These are phyloP conservation scores for Aspergillus panamensis DNA, from an alignment of 495 filamentous ascomycete species.

Conservation along the genomic window DNA sequence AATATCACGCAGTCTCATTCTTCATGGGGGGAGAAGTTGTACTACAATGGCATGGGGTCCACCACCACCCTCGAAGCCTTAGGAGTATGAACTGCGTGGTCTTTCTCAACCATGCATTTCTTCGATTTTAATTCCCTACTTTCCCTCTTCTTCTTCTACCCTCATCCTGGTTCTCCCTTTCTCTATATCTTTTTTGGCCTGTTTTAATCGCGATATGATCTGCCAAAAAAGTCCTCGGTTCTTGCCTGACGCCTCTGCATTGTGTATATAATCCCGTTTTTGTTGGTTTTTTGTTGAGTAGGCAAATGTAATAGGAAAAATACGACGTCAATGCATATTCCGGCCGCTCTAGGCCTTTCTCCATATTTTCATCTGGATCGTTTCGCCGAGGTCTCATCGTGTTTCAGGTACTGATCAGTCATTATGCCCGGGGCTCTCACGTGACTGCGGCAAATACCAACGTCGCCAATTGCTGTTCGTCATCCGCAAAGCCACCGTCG, in stretches of 20 bases:
- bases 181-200: constrained; percentile 9
- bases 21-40: not conserved
- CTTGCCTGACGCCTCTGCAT: constrained; percentile 1
- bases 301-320: not conserved
- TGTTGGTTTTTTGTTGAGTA: not conserved
- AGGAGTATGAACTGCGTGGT: not conserved
- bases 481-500: constrained; percentile 10
- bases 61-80: not conserved
- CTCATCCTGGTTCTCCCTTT: not conserved
- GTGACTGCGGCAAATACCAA: not conserved
- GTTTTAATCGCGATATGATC: constrained; percentile 11
- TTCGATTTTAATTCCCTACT: not conserved
- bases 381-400: not conserved
- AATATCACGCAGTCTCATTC: constrained; percentile 1
- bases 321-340: not conserved
- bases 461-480: not conserved
- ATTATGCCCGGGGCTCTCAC: not conserved
- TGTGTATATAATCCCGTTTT: constrained; percentile 17
- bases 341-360: not conserved
- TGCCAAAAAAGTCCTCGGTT: constrained; percentile 14
- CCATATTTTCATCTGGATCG: not conserved
- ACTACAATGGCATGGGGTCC: constrained; percentile 1
- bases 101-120: not conserved
- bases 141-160: not conserved
- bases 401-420: too few relatives aligned